Conservation (phyloP, 768 basidiomycete species). For the Rhodotorula babjevae region DNA sequence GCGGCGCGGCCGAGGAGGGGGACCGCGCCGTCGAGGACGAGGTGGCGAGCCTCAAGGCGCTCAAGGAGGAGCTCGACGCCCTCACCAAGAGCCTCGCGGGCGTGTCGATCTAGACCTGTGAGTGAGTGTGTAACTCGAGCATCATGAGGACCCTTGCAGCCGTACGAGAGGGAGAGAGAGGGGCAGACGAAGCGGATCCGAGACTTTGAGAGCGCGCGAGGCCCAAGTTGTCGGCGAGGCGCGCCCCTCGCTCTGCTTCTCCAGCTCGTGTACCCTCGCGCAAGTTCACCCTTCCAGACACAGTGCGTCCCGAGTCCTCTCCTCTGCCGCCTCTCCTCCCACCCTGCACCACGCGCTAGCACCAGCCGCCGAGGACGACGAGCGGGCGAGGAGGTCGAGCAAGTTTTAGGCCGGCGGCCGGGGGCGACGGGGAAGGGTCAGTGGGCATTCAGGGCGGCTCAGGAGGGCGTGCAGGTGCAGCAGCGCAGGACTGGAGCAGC, state of each 20-base stretch:
- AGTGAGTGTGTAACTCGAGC: no score
- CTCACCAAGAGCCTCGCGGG: constrained; percentile 5
- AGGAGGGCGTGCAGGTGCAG: no score
- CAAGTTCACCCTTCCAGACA: constrained; percentile 6
- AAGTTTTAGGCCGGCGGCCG: neutral
- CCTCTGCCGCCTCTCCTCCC: neutral
- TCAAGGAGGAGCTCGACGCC: constrained; percentile 41
- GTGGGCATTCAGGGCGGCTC: neutral
- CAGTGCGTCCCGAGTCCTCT: neutral
- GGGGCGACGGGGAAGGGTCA: neutral
- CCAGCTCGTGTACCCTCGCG: neutral
- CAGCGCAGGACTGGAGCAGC: no score
- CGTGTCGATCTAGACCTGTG: neutral
- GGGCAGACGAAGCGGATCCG: no score
- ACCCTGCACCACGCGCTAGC: neutral
- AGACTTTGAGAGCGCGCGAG: no score
- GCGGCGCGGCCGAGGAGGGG: constrained; percentile 49
- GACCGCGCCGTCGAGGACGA: constrained; percentile 22
- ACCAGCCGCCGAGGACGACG: neutral
- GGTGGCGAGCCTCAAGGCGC: constrained; percentile 33
- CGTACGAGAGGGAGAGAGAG: no score
- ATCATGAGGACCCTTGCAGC: no score
- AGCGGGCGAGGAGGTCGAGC: neutral
- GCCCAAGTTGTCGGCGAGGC: no score
- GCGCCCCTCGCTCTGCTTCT: no score